Evolutionary conservation across 2,329 filamentous ascomycete species (phyloP), one percentile per base, ranked within the genome.

Genomic region (Paramyrothecium roridum): DNA sequence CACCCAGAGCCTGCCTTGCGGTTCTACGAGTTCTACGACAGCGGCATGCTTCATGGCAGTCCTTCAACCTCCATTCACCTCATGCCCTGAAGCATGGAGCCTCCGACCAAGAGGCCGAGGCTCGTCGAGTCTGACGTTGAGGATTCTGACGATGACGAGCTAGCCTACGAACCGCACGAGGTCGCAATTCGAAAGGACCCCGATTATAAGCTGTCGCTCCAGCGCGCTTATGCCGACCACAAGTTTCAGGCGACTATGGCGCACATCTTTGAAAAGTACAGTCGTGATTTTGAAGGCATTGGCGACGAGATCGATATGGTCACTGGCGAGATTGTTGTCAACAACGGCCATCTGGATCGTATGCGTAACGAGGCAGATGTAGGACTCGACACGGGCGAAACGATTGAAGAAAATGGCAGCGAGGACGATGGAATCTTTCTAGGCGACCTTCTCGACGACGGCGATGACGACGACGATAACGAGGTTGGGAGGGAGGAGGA

Each of bases 221-320:
- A 82, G 50, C 82, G 89, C 60, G 81, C 83, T 51, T 80, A 81
- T 54, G 89, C 91, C 55, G 86, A 90, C 58, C 76, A 80, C 59
- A 86, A 85, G 56, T 81, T 96, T 45, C 93, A 95, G 69, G 87
- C 85, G n/a, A 86, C 86, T 6, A 95, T 96, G 69, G 92, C 96
- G 67, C 78, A 84, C 54, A 96, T 98, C 54, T 96, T 96, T 68
- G 84, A 88, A 57, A 97, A 96, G 70, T 97, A 96, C 69, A 86
- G 82, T 53, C 86, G 81, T 60, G 89, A 97, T 68, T 96, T 96
- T 65, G 85, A 86, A 2, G 89, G 87, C 4, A 80, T 93, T 52
- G 92, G 88, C 53, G 93, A 98, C 70, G 92, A 96, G 73, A 92
- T 98, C 64, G 91, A 98, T 70, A 78, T 96, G 55, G 78, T 80